Percentiles rank a stretch among this genome's conserved stretches.
These are phyloP conservation scores for Lachnellula hyalina DNA, from an alignment of 2,329 filamentous ascomycete species.

Conservation along the genomic window DNA sequence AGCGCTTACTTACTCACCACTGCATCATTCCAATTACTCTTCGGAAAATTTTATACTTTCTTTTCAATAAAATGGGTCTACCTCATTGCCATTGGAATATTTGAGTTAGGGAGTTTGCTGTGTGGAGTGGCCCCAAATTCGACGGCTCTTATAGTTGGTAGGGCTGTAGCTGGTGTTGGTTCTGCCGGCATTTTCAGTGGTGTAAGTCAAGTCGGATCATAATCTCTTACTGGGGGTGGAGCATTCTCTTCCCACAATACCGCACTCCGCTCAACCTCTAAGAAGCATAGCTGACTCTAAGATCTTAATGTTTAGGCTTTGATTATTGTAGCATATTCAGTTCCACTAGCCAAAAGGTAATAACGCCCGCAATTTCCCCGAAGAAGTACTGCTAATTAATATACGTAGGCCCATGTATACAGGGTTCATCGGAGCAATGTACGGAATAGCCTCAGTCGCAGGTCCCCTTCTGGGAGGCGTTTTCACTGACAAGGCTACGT, in stretches of 20 bases:
- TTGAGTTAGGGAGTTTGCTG: slow-evolving; percentile 30
- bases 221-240: no score
- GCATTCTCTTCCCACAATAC: no score
- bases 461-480: slow-evolving; percentile 32
- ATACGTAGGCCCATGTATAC: slow-evolving; percentile 6
- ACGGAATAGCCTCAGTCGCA: slow-evolving; percentile 28
- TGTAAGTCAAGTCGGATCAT: background rate
- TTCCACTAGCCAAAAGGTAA: slow-evolving; percentile 24
- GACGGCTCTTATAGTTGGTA: slow-evolving; percentile 31
- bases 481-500: slow-evolving; percentile 28
- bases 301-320: slow-evolving; percentile 11
- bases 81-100: slow-evolving; percentile 28
- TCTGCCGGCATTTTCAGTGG: slow-evolving; percentile 31
- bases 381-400: background rate
- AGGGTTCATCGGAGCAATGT: slow-evolving; percentile 28
- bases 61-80: slow-evolving; percentile 30
- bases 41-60: slow-evolving; percentile 30
- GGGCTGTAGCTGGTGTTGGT: slow-evolving; percentile 32
- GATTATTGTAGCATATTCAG: slow-evolving; percentile 29
- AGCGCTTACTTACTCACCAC: slow-evolving; percentile 33
- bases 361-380: slow-evolving; percentile 17
- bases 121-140: slow-evolving; percentile 32
- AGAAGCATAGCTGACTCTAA: no score
- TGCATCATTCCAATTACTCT: slow-evolving; percentile 29
- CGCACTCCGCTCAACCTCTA: no score